Evolutionary conservation across 1,139 yeast genomes (phyloP).

Genomic region (Hemisphaericaspora subhashii): DNA sequence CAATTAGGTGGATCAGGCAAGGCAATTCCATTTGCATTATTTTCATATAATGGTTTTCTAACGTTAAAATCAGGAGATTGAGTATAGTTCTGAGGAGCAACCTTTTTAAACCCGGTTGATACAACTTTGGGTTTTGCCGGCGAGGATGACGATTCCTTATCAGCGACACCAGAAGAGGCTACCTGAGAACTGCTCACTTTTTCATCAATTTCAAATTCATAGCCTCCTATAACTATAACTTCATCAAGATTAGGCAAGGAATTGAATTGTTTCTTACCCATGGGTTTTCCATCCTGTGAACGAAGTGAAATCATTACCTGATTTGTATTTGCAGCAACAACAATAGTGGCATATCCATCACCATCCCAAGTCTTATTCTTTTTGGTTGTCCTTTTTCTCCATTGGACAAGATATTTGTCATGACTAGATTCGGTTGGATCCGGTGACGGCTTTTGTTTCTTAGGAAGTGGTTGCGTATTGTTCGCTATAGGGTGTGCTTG

Average conservation of each 20-base stretch:
- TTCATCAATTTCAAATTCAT: conserved; percentile 57
- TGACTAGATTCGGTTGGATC: neutral
- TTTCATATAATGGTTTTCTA: conserved; percentile 12
- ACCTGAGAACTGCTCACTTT: conserved; percentile 22
- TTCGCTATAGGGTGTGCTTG: neutral
- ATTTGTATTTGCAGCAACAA: conserved; percentile 14
- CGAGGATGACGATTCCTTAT: neutral
- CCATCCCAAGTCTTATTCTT: conserved; percentile 96
- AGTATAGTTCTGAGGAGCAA: conserved; percentile 10
- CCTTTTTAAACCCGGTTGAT: conserved; percentile 11
- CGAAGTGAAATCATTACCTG: conserved; percentile 14
- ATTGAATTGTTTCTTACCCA: conserved; percentile 19
- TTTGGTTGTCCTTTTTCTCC: conserved; percentile 70
- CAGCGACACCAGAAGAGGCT: neutral
- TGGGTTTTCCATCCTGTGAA: conserved; percentile 16
- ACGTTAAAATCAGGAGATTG: conserved; percentile 2
- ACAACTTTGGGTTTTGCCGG: neutral
- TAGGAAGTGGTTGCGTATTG: neutral
- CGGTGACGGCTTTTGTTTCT: conserved; percentile 2
- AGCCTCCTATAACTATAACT: conserved; percentile 46
- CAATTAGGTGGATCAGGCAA: conserved; percentile 12
- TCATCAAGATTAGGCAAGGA: conserved; percentile 28
- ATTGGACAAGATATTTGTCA: conserved; percentile 46
- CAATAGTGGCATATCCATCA: conserved; percentile 60
- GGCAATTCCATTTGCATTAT: conserved; percentile 7